phyloP scores from a whole-genome alignment of 2,329 filamentous ascomycete species.

The Penicillium psychrosexuale region DNA sequence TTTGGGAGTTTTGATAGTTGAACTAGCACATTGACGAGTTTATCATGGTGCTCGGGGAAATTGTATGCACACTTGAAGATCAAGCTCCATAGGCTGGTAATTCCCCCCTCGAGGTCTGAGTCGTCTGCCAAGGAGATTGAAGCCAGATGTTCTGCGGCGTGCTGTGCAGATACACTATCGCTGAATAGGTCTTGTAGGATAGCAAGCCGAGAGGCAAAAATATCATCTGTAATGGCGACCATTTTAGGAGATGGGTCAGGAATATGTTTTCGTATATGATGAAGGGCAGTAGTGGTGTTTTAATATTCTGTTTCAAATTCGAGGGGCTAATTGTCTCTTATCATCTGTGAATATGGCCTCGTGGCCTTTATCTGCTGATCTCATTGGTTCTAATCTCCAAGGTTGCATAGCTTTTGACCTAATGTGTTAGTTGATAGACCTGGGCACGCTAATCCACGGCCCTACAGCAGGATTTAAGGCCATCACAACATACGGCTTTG shows the following conservation, averaged over 20 bases:
- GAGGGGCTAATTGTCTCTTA: background rate
- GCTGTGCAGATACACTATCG: background rate
- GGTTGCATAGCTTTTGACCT: background rate
- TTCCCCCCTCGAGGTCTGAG: background rate
- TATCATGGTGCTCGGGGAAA: background rate
- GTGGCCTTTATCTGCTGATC: slow-evolving; percentile 3
- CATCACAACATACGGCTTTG: background rate
- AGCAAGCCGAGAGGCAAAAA: background rate
- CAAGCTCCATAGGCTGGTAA: background rate
- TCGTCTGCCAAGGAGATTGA: background rate
- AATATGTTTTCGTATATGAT: background rate
- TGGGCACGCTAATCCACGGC: background rate
- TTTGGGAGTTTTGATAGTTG: background rate
- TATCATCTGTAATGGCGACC: background rate
- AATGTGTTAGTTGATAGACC: background rate
- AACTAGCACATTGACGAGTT: background rate
- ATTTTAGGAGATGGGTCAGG: background rate
- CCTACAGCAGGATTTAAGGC: background rate
- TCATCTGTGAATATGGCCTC: background rate
- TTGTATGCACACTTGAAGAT: slow-evolving; percentile 4
- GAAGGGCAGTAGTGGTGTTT: background rate
- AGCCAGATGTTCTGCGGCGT: background rate
- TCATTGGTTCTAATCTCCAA: background rate
- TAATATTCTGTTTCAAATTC: background rate
- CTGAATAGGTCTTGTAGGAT: background rate